These are phyloP conservation scores for Puya raimondii DNA, from an alignment of 176 grass and related monocot genomes.

Conservation along the genomic window DNA sequence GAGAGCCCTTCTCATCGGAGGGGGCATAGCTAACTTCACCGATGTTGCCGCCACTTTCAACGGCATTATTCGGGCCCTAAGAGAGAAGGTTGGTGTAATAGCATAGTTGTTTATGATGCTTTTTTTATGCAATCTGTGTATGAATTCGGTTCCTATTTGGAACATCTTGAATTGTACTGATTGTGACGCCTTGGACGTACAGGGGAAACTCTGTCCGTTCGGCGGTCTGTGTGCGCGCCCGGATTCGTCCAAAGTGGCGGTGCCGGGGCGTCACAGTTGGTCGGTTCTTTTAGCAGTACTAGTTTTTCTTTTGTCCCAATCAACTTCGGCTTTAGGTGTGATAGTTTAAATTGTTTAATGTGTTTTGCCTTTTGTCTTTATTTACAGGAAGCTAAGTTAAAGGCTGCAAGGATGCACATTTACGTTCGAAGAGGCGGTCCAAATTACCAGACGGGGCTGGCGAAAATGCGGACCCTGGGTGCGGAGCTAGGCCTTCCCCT, in stretches of 20 bases:
- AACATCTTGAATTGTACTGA: too few relatives aligned
- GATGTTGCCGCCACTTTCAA: conserved; percentile 89
- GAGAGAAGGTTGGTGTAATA: conserved; percentile 87
- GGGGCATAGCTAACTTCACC: conserved; percentile 96
- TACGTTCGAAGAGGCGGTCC: conserved; percentile 91
- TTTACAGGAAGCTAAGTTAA: conserved; percentile 76
- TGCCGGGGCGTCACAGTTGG: too few relatives aligned
- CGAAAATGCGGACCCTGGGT: conserved; percentile 84
- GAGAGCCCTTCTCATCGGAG: conserved; percentile 88
- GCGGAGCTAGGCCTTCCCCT: conserved; percentile 71
- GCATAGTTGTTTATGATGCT: too few relatives aligned
- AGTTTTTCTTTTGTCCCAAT: conserved; percentile 8
- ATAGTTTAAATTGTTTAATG: background rate
- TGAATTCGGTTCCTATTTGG: too few relatives aligned
- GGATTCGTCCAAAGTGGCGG: too few relatives aligned
- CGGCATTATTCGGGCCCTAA: conserved; percentile 85
- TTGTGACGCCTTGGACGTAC: too few relatives aligned
- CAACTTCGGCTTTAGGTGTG: background rate
- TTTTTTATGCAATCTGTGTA: too few relatives aligned
- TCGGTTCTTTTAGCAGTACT: conserved; percentile 18
- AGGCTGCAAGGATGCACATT: conserved; percentile 84
- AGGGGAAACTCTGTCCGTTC: too few relatives aligned
- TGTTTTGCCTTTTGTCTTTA: background rate
- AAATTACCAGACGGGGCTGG: conserved; percentile 85
- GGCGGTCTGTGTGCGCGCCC: too few relatives aligned